These are phyloP conservation scores for Petunia secreta DNA, from an alignment of 257 asterid species.

Conservation along the genomic window DNA sequence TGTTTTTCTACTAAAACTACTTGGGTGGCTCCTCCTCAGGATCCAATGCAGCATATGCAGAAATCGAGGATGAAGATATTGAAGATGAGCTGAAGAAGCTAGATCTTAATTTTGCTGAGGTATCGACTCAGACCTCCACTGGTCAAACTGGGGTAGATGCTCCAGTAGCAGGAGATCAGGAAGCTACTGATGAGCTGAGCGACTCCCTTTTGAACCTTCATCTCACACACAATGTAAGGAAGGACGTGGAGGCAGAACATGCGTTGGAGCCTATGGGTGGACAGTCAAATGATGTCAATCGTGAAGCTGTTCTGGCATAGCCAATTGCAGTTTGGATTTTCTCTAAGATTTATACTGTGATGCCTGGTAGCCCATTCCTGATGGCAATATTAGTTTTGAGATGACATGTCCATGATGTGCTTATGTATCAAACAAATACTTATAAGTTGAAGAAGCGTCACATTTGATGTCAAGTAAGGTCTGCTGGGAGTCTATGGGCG, in stretches of 20 bases:
- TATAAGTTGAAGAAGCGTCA: neutral
- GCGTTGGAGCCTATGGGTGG: slow-evolving; percentile 21
- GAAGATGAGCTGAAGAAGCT: slow-evolving; percentile 69
- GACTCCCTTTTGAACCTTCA: slow-evolving; percentile 55
- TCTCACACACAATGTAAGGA: slow-evolving; percentile 39
- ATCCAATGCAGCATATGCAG: slow-evolving; percentile 40
- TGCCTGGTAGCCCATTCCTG: neutral
- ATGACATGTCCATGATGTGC: neutral
- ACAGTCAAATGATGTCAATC: slow-evolving; percentile 29
- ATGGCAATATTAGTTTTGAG: neutral
- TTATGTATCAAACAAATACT: neutral
- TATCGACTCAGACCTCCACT: slow-evolving; percentile 30
- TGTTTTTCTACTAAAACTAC: slow-evolving; percentile 19
- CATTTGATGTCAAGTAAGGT: neutral
- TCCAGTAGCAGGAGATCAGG: slow-evolving; percentile 36
- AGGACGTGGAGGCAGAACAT: slow-evolving; percentile 29
- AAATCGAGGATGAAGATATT: slow-evolving; percentile 62
- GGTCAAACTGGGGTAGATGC: slow-evolving; percentile 10
- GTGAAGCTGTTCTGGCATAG: slow-evolving; percentile 49
- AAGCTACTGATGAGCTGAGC: slow-evolving; percentile 50
- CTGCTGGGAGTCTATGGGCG: neutral
- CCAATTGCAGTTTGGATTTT: neutral
- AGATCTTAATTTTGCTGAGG: slow-evolving; percentile 52
- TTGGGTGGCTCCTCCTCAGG: slow-evolving; percentile 40
- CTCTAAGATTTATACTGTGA: neutral